Percentiles rank a stretch among this genome's conserved stretches.
phyloP scores from a whole-genome alignment of 768 basidiomycete genomes.

The Daedaleopsis sinensis region DNA sequence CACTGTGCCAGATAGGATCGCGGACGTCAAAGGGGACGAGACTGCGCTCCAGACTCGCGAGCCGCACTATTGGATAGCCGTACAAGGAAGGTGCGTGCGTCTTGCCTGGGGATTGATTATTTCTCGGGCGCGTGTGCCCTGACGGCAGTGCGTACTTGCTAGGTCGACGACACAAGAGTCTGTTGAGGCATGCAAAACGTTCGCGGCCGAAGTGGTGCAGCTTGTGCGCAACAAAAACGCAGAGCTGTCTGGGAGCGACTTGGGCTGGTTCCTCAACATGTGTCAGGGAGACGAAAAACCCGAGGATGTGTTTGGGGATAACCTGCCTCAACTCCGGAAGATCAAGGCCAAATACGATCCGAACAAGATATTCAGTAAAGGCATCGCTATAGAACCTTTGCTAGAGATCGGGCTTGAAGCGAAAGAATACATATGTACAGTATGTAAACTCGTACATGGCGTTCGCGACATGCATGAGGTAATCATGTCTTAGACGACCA shows the following conservation, averaged over 20 bases:
- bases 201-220: conserved; percentile 1
- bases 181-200: conserved; percentile 6
- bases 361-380: conserved; percentile 32
- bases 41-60: conserved; percentile 19
- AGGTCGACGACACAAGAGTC: conserved; percentile 22
- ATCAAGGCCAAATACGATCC: conserved; percentile 38
- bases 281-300: conserved; percentile 28
- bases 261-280: conserved; percentile 26
- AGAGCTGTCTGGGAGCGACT: conserved; percentile 18
- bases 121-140: not conserved
- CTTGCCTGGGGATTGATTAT: not conserved
- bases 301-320: conserved; percentile 32
- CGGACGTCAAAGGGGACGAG: conserved; percentile 5
- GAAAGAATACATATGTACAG: too few relatives aligned
- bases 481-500: too few relatives aligned
- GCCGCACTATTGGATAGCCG: conserved; percentile 26
- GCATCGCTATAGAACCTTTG: conserved; percentile 27
- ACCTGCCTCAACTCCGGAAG: conserved; percentile 29
- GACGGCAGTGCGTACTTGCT: too few relatives aligned
- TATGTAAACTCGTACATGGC: too few relatives aligned
- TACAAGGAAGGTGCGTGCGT: conserved; percentile 22
- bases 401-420: not conserved
- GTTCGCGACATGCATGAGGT: too few relatives aligned
- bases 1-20: conserved; percentile 16
- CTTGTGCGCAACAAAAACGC: conserved; percentile 23